Evolutionary conservation across 257 asterid genomes (phyloP), one percentile per base, ranked within the genome.

Genomic region (Oldenlandia corymbosa): DNA sequence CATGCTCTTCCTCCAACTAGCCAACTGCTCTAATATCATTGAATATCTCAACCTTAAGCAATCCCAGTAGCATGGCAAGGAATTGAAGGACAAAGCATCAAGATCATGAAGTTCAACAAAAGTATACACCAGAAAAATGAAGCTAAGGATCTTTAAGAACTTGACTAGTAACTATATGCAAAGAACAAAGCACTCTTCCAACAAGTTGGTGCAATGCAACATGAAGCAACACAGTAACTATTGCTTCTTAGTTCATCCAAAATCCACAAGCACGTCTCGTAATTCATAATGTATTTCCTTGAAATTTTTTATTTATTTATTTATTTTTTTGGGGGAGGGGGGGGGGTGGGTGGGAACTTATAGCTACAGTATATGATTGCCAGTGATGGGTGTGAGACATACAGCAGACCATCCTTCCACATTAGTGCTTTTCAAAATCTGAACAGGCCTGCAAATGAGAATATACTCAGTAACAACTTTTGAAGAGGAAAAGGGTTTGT

Each of bases 341-440:
- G n/a, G n/a, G n/a, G n/a, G n/a, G n/a, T n/a, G n/a, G n/a, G n/a
- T n/a, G n/a, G n/a, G n/a, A n/a, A n/a, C n/a, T 31, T 27, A 26
- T 20, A 43, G 27, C 7, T 28, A 20, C 23, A 57, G 59, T 3
- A 23, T 31, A 23, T 32, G 6, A 24, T 53, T 32, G n/a, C 20
- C 5, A 18, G 39, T 47, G 42, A 30, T 36, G 16, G 24, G 61
- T 7, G 48, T 32, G 43, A n/a, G 71, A 78, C 94, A 80, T 85
- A 93, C 99, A 75, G 96, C 99, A 73, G 96, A 77, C 99, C 99
- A 93, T 70, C 97, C 99, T 86, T 90, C 97, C 52, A 86, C 76
- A 71, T 90, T 93, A 69, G 86, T 84, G 71, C 99, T 93, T 84
- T 89, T 90, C 86, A 93, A 75, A 72, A 93, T 83, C 76, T 85